phyloP scores from a whole-genome alignment of 495 filamentous ascomycete species.

The Daldinia childiae region DNA sequence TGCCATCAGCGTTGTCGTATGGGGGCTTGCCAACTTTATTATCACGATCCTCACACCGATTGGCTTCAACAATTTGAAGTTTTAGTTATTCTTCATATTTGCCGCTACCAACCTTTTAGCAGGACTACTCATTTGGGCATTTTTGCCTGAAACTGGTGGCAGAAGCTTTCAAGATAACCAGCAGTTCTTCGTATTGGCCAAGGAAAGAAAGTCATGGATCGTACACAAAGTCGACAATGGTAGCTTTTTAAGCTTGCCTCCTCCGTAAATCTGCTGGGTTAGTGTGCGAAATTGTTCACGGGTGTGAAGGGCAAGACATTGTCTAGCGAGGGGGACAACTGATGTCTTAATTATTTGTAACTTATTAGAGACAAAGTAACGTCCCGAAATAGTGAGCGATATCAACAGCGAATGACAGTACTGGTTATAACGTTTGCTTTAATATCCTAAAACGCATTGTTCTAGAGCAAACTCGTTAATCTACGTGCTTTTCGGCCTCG shows the following conservation, averaged over 20 bases:
- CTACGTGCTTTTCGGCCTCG: background rate
- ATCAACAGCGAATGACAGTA: background rate
- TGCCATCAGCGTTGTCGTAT: slow-evolving; percentile 63
- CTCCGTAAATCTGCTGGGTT: background rate
- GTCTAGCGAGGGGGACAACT: background rate
- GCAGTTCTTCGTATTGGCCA: background rate
- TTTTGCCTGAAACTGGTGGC: slow-evolving; percentile 56
- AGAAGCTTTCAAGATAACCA: background rate
- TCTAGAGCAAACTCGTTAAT: background rate
- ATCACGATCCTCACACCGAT: slow-evolving; percentile 65
- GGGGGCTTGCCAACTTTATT: slow-evolving; percentile 66
- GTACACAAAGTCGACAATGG: background rate
- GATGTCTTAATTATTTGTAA: background rate
- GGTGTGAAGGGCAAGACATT: background rate
- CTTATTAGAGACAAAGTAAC: background rate
- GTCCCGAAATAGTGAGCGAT: background rate
- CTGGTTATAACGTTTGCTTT: background rate
- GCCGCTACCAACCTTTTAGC: slow-evolving; percentile 62
- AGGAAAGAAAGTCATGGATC: background rate
- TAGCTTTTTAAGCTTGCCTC: background rate
- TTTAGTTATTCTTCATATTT: slow-evolving; percentile 66
- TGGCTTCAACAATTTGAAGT: slow-evolving; percentile 64
- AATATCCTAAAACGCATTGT: background rate
- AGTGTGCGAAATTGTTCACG: background rate
- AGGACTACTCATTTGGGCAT: slow-evolving; percentile 61